These are phyloP conservation scores for Aspergillus amoenus DNA, from an alignment of 2,329 filamentous ascomycete species.

Conservation along the genomic window DNA sequence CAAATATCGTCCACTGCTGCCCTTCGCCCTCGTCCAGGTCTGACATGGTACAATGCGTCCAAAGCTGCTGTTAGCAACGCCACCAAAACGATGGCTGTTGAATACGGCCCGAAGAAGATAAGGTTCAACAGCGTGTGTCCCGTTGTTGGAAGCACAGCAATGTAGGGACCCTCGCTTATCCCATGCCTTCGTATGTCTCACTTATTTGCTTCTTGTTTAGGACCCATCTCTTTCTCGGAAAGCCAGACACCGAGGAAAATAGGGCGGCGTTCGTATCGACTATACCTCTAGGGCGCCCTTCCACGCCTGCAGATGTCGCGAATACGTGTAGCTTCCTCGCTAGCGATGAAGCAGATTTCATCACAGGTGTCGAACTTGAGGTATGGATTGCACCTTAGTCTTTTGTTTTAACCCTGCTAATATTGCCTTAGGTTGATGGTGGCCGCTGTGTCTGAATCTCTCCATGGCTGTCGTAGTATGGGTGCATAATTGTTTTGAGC, in stretches of 20 bases:
- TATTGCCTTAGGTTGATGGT: conserved; percentile 17
- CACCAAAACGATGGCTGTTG: conserved; percentile 26
- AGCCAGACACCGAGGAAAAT: conserved; percentile 40
- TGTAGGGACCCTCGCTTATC: conserved; percentile 13
- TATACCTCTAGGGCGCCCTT: conserved; percentile 37
- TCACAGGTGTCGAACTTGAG: conserved; percentile 67
- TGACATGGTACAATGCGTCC: conserved; percentile 45
- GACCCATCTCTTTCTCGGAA: conserved; percentile 57
- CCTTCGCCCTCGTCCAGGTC: conserved; percentile 36
- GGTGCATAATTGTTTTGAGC: neutral
- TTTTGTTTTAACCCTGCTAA: neutral
- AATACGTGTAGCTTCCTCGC: conserved; percentile 67
- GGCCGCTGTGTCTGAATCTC: conserved; percentile 19
- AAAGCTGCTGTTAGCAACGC: conserved; percentile 42
- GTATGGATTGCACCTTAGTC: conserved; percentile 33
- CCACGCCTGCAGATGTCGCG: conserved; percentile 57
- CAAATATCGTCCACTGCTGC: conserved; percentile 43
- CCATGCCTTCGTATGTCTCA: neutral
- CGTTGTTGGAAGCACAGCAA: conserved; percentile 22
- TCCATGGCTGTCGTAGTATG: neutral
- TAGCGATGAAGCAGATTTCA: conserved; percentile 66
- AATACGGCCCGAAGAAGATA: conserved; percentile 24
- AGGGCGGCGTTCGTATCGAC: conserved; percentile 36
- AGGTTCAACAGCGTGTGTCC: conserved; percentile 29
- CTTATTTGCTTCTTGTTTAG: conserved; percentile 25